These are phyloP conservation scores for Mycena rosella DNA, from an alignment of 768 basidiomycete genomes.

Conservation along the genomic window DNA sequence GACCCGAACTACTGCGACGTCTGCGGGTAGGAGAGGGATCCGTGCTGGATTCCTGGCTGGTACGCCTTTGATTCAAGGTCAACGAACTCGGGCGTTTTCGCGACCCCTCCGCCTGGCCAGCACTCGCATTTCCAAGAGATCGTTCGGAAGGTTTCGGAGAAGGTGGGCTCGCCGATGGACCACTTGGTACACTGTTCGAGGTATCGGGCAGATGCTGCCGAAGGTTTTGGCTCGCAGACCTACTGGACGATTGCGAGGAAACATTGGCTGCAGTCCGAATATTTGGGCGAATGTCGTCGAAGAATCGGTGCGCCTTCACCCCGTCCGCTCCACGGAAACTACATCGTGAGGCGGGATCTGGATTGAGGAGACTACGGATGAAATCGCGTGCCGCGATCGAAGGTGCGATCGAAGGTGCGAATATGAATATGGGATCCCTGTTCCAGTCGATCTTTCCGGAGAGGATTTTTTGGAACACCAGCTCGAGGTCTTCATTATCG, in stretches of 20 bases:
- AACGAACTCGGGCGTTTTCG: background rate
- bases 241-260: background rate
- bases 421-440: background rate
- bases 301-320: background rate
- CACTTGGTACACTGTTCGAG: background rate
- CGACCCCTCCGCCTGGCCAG: background rate
- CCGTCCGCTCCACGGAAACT: background rate
- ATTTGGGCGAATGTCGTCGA: background rate
- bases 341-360: background rate
- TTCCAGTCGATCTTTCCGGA: slow-evolving; percentile 9
- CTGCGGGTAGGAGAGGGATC: background rate
- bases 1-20: background rate
- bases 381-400: slow-evolving; percentile 5
- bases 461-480: slow-evolving; percentile 7
- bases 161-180: background rate
- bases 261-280: background rate
- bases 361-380: background rate
- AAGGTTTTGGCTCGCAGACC: background rate
- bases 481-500: background rate
- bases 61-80: background rate
- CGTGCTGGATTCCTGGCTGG: background rate
- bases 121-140: background rate
- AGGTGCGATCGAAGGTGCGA: background rate
- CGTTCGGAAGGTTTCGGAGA: no score
- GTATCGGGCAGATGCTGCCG: background rate